A percentile compares a stretch with the other conserved stretches of the same genome.
Evolutionary conservation across 805 yeast species (phyloP).

Genomic region (Zygosaccharomyces lentus): DNA sequence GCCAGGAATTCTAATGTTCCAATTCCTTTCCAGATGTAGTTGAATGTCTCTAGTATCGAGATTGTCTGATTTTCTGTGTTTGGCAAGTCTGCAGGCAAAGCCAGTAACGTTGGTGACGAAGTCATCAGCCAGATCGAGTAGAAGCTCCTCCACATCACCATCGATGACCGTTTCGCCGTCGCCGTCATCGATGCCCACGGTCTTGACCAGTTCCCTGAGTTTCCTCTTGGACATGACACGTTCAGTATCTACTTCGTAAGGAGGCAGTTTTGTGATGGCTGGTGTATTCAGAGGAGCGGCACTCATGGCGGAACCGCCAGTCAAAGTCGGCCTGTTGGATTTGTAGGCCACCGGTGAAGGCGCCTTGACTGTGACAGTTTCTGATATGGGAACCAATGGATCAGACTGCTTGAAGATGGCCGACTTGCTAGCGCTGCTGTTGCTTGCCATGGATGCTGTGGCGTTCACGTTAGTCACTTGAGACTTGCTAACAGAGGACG

Average conservation of each 20-base stretch:
- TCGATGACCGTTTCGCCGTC: slow-evolving; percentile 88
- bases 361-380: slow-evolving; percentile 58
- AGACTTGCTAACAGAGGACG: slow-evolving; percentile 24
- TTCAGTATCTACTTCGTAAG: slow-evolving; percentile 76
- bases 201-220: slow-evolving; percentile 77
- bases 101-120: slow-evolving; percentile 86
- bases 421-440: slow-evolving; percentile 22
- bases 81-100: slow-evolving; percentile 92
- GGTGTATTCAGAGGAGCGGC: slow-evolving; percentile 73
- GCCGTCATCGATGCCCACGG: slow-evolving; percentile 81
- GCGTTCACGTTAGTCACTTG: slow-evolving; percentile 49
- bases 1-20: slow-evolving; percentile 95
- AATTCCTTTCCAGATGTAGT: slow-evolving; percentile 82
- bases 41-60: slow-evolving; percentile 88
- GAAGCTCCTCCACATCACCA: slow-evolving; percentile 90
- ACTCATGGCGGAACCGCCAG: slow-evolving; percentile 77
- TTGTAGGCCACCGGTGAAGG: slow-evolving; percentile 63
- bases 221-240: slow-evolving; percentile 86
- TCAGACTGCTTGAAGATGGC: slow-evolving; percentile 40
- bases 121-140: slow-evolving; percentile 92
- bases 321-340: slow-evolving; percentile 72
- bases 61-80: slow-evolving; percentile 84
- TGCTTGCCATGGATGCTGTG: slow-evolving; percentile 41
- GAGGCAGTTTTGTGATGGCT: slow-evolving; percentile 67
- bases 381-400: slow-evolving; percentile 70